Evolutionary conservation across 2,329 filamentous ascomycete species (phyloP).

Genomic region (Botrytis porri): DNA sequence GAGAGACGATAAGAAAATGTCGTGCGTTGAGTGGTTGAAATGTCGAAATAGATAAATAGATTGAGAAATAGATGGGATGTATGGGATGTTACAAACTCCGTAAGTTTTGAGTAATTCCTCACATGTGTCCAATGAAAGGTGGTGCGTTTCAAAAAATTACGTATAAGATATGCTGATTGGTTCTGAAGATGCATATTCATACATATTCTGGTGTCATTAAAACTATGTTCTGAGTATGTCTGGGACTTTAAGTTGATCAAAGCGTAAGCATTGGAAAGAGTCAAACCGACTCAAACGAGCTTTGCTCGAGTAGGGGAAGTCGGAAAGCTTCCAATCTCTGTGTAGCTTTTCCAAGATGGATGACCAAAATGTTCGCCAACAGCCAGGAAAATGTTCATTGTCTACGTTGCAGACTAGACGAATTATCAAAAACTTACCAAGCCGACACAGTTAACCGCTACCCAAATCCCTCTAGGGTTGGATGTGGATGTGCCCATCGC

Average conservation of each 20-base stretch:
- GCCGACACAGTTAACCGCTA: not conserved
- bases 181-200: conserved; percentile 5
- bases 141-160: conserved; percentile 16
- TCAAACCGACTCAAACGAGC: not conserved
- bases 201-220: conserved; percentile 19
- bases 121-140: not conserved
- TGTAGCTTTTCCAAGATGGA: not conserved
- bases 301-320: not conserved
- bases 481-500: conserved; percentile 12
- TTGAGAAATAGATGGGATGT: conserved; percentile 1
- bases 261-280: not conserved
- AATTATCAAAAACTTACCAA: not conserved
- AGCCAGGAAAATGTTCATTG: not conserved
- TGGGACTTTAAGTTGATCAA: not conserved
- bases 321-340: not conserved
- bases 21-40: conserved; percentile 11
- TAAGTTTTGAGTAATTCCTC: conserved; percentile 12
- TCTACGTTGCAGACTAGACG: not conserved
- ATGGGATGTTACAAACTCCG: conserved; percentile 7
- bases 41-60: not conserved
- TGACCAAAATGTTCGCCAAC: not conserved
- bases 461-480: conserved; percentile 16
- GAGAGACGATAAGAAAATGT: conserved; percentile 13
- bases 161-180: conserved; percentile 21
- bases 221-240: not conserved